A percentile compares a stretch with the other conserved stretches of the same genome.
These are phyloP conservation scores for Apiospora arundinis DNA, from an alignment of 2,329 filamentous ascomycete species.

Conservation along the genomic window DNA sequence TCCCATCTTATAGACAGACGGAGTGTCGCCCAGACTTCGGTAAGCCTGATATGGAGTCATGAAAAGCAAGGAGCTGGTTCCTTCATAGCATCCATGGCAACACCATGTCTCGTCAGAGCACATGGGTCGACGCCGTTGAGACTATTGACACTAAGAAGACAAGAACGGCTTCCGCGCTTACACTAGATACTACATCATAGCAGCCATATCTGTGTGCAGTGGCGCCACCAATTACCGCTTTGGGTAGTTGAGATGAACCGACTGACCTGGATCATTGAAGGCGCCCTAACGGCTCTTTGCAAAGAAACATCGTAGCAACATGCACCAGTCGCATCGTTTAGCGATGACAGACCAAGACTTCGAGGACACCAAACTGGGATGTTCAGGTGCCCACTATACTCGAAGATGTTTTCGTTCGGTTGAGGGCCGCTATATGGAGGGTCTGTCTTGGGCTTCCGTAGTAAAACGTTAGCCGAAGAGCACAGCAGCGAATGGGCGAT, in stretches of 20 bases:
- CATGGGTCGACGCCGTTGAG: not conserved
- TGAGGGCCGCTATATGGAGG: slow-evolving; percentile 7
- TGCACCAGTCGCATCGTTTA: too few relatives aligned
- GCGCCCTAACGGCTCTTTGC: not conserved
- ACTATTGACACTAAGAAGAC: not conserved
- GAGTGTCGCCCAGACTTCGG: not conserved
- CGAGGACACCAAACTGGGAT: not conserved
- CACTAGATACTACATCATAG: not conserved
- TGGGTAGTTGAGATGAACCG: not conserved
- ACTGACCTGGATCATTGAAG: not conserved
- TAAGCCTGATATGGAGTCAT: not conserved
- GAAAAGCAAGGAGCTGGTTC: not conserved
- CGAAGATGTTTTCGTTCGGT: not conserved
- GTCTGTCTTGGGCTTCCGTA: not conserved
- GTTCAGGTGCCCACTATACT: not conserved
- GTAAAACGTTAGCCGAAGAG: not conserved
- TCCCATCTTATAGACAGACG: not conserved
- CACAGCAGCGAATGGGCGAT: not conserved
- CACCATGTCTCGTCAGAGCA: not conserved
- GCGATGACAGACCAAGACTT: not conserved
- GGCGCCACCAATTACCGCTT: not conserved
- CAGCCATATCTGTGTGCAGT: not conserved
- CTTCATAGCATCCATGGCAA: not conserved
- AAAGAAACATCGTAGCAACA: not conserved
- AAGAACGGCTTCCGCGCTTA: not conserved